Conservation (phyloP, 305 asterid species). For the Fraxinus velutina region DNA sequence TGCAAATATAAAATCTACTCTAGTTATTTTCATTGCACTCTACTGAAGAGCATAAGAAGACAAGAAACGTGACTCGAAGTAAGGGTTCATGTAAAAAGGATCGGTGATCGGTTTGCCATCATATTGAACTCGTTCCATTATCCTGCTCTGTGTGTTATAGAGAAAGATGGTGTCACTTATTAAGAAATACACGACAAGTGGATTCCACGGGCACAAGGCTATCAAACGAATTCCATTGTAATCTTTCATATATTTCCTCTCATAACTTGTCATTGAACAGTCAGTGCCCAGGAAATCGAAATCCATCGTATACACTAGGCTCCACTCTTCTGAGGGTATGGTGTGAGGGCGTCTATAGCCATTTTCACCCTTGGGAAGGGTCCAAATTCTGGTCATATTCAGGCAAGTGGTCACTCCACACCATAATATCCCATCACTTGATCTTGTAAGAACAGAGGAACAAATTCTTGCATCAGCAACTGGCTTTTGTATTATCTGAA, state of each 20-base stretch:
- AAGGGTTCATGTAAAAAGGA: too few species aligned
- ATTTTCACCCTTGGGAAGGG: not conserved
- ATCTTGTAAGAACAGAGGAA: not conserved
- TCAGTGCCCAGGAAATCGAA: not conserved
- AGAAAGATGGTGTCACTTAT: too few species aligned
- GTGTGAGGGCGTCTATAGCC: not conserved
- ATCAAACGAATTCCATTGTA: not conserved
- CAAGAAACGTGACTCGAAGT: too few species aligned
- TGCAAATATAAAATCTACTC: too few species aligned
- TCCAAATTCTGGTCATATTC: not conserved
- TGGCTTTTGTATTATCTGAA: not conserved
- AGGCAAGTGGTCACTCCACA: not conserved
- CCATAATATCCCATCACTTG: not conserved
- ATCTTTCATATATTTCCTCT: not conserved
- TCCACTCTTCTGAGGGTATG: too few species aligned
- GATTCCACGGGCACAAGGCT: not conserved
- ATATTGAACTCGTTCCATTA: not conserved
- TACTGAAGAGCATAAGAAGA: too few species aligned
- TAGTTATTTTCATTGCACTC: too few species aligned
- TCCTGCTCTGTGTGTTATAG: too few species aligned
- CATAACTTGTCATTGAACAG: not conserved
- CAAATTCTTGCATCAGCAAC: not conserved
- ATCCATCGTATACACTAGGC: not conserved
- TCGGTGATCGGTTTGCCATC: too few species aligned
- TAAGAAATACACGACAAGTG: too few species aligned